Evolutionary conservation across 2,329 filamentous ascomycete species (phyloP).

Genomic region (Rhynchosporium agropyri): DNA sequence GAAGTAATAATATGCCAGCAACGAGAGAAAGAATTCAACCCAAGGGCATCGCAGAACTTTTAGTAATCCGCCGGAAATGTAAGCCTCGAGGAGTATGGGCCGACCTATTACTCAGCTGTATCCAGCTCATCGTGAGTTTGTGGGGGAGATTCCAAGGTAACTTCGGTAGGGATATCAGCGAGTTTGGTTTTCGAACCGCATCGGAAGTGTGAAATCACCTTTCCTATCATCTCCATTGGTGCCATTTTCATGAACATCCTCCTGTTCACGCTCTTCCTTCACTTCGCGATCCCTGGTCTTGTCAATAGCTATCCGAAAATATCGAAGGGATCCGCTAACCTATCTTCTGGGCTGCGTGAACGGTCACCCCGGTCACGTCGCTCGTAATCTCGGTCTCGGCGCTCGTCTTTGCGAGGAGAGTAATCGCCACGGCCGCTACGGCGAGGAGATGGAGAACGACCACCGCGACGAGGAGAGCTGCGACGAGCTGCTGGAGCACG

Average conservation of each 20-base stretch:
- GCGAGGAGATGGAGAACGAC: conserved; percentile 78
- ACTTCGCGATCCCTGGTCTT: conserved; percentile 47
- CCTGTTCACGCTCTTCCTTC: conserved; percentile 56
- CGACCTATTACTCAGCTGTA: conserved; percentile 71
- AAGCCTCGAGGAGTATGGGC: conserved; percentile 30
- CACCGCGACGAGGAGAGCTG: conserved; percentile 64
- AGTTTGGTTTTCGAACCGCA: conserved; percentile 30
- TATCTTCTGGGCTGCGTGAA: conserved; percentile 69
- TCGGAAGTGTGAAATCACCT: conserved; percentile 56
- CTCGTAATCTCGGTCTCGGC: conserved; percentile 76
- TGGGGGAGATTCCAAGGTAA: conserved; percentile 74
- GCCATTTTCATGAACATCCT: conserved; percentile 75
- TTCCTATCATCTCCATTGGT: conserved; percentile 89
- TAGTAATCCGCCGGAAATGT: conserved; percentile 21
- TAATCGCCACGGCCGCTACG: conserved; percentile 69
- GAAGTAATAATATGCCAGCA: conserved; percentile 36
- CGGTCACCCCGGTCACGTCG: conserved; percentile 74
- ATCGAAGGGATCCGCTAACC: conserved; percentile 46
- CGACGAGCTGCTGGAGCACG: conserved; percentile 49
- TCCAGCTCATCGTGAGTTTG: conserved; percentile 86
- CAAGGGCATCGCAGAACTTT: conserved; percentile 36
- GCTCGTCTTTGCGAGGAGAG: conserved; percentile 87
- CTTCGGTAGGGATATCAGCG: conserved; percentile 38
- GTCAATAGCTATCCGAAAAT: conserved; percentile 2
- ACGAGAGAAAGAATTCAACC: conserved; percentile 38